phyloP scores from a whole-genome alignment of 208 protist species.

The Polymyxa betae region DNA sequence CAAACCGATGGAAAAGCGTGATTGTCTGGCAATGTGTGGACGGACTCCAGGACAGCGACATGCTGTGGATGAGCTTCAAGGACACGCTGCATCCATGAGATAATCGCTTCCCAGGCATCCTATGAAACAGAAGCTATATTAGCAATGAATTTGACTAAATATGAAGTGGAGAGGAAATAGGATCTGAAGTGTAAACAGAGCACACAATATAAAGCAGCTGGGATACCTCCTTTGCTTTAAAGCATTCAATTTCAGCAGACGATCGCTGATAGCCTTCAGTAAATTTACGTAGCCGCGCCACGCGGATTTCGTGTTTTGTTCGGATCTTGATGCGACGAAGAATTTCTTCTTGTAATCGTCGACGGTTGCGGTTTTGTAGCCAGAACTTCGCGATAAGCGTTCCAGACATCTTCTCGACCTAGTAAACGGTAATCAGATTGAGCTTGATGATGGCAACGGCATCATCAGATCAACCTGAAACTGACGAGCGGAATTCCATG shows the following conservation, averaged over 20 bases:
- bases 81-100: neutral
- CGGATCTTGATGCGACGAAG: neutral
- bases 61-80: neutral
- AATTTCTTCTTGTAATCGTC: neutral
- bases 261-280: neutral
- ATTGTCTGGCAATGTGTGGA: neutral
- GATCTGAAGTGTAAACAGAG: no score
- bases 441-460: no score
- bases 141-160: neutral
- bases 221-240: neutral
- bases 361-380: neutral
- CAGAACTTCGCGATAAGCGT: neutral
- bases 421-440: neutral
- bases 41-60: neutral
- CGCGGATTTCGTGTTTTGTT: neutral
- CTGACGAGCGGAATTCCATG: neutral
- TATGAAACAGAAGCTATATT: neutral
- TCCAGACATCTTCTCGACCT: neutral
- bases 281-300: neutral
- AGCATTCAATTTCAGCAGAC: neutral
- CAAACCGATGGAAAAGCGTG: neutral
- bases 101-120: slow-evolving; percentile 18
- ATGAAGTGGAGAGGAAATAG: no score
- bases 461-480: neutral
- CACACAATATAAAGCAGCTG: no score